Base-by-base conservation (phyloP, 306 rosid species). In the Malus orientalis region DNA sequence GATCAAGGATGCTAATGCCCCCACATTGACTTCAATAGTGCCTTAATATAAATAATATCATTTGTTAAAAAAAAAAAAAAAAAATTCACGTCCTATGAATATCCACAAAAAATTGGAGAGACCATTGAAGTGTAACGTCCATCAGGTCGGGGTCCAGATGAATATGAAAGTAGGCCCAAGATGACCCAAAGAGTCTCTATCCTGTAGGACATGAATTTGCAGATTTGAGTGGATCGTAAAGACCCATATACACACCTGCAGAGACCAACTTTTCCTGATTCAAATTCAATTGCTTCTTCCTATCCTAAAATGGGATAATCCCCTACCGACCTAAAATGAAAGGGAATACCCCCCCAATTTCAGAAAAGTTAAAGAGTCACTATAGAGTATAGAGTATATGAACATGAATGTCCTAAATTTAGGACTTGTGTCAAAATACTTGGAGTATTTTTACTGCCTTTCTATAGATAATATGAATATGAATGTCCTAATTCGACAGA, bases 11-110 rank as follows among this genome's bases (percentile, higher is more conserved):
- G 38, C 8, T 6, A 33, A 33, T 33, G 38, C 38, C 8, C 8
- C 8, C 38, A 0, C 38, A 1, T 5, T 33, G 2, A 0, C 8
- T 33, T 0, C 1, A 6, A 33, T 33, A 33, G 6, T 33, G 38
- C 8, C 0, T 36, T 6, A 36, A 6, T 36, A 6, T 36, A 6
- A 6, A 36, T 6, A 36, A 36, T 36, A 36, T 36, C 2, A 0
- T 36, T 36, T 36, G 8, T 36, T 36, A 33, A 33, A 33, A 33
- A 33, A 33, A 33, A 33, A 36, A 36, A 36, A 36, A 36, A 36
- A 6, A 25, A 25, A 25, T 1, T 36, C 8, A 36, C 8, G 1
- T 47, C 18, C 3, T 49, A 49, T 14, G 5, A 47, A 47, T 47
- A 47, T 15, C 6, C 54, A 47, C 54, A 14, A 47, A 47, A 47